Evolutionary conservation across 441 rosid species (phyloP), one percentile per base, ranked within the genome.

Genomic region (Heliophila coronopifolia): DNA sequence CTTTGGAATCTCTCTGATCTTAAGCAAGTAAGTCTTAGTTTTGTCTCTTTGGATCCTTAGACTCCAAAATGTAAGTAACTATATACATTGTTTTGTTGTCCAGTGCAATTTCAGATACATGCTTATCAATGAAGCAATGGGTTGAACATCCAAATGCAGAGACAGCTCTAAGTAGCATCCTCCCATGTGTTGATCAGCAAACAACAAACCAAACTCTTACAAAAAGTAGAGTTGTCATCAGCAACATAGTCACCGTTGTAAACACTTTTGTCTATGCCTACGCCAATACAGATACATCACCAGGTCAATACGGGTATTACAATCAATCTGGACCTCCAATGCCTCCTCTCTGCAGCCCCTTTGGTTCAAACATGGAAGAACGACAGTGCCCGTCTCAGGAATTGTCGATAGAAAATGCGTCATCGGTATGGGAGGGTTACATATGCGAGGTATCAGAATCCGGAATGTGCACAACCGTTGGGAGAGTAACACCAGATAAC

Each of bases 71-170:
- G 1, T 32, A 49, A 13, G 10, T 10, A 4, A 19, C 1, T 14
- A 17, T 38, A 16, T 24, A 15, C 49, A 16, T 4, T 30, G 20
- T 46, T 44, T 38, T 39, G 27, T 27, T 34, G 59, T 38, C 16
- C 74, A 91, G 96, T 66, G 78, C 86, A 42, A 80, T 82, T 25
- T 58, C 95, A 6, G 98, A 91, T 61, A 80, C 93, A 6, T 91
- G 98, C 52, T 39, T 81, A 71, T 96, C 95, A 37, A 86, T 91
- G 98, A 79, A 77, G 41, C 88, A 86, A 62, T 91, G 96, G 96
- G 96, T 80, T 13, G 91, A 80, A 47, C 68, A 91, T 69, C 98
- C 96, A 32, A 86, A 84, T 15, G 81, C 96, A 2, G 88, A 81
- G 59, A 77, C 95, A 28, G 96, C 96, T 54, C 98, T 87, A 25